Evolutionary conservation across 176 grass and related monocot species (phyloP).

Genomic region (Zea luxurians): DNA sequence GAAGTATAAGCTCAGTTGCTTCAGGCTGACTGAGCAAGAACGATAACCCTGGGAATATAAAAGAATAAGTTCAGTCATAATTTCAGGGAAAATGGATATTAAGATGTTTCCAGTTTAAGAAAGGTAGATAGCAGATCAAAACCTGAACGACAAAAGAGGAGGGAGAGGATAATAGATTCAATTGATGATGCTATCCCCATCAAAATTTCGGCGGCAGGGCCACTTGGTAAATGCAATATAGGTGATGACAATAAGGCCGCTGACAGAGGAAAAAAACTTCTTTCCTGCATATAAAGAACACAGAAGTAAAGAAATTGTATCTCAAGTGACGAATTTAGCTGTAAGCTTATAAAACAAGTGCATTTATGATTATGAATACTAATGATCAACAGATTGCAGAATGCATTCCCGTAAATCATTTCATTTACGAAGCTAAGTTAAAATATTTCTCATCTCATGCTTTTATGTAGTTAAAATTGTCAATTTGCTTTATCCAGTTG

Average conservation of each 20-base stretch:
- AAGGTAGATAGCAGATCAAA: constrained; percentile 13
- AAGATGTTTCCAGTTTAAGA: constrained; percentile 28
- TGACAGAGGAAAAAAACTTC: constrained; percentile 77
- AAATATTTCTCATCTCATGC: neutral
- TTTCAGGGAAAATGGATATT: constrained; percentile 23
- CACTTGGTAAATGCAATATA: constrained; percentile 53
- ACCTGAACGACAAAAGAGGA: constrained; percentile 96
- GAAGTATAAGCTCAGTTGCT: constrained; percentile 85
- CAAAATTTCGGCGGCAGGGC: constrained; percentile 58
- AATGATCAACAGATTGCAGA: constrained; percentile 10
- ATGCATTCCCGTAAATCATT: neutral
- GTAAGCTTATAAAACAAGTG: constrained; percentile 1
- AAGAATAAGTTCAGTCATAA: constrained; percentile 18
- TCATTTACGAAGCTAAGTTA: neutral
- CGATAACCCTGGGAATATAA: constrained; percentile 66
- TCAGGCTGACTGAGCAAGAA: constrained; percentile 86
- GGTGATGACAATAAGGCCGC: constrained; percentile 82
- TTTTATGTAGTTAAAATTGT: constrained; percentile 8
- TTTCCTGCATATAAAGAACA: constrained; percentile 67
- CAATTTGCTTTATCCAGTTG: constrained; percentile 3
- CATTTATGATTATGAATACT: neutral
- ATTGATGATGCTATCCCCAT: constrained; percentile 74
- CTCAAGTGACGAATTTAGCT: constrained; percentile 3
- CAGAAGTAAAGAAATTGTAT: constrained; percentile 21
- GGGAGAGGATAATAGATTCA: constrained; percentile 76